These are phyloP conservation scores for Irineochytrium annulatum DNA, from an alignment of 192 early-diverging fungal genomes.

Conservation along the genomic window DNA sequence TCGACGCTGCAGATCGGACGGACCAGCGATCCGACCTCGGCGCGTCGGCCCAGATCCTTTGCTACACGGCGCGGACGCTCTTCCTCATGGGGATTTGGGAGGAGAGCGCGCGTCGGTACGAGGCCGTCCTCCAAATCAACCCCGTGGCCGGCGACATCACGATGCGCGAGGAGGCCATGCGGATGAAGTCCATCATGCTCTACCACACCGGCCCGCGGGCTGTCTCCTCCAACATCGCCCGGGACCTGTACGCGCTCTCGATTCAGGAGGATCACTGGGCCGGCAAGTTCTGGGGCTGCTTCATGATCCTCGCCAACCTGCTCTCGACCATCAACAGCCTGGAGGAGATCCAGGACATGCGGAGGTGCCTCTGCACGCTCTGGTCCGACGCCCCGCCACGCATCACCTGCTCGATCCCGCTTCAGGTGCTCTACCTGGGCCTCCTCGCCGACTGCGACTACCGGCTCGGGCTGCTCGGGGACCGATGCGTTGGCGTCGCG, in stretches of 20 bases:
- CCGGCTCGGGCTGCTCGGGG: not conserved
- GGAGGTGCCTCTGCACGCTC: not conserved
- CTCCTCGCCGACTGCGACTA: slow-evolving; percentile 13
- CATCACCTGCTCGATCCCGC: not conserved
- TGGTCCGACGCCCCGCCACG: slow-evolving; percentile 6
- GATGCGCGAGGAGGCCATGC: slow-evolving; percentile 22
- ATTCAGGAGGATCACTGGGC: slow-evolving; percentile 30
- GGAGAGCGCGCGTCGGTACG: slow-evolving; percentile 18
- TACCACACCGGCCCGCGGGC: slow-evolving; percentile 10
- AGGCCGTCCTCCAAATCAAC: slow-evolving; percentile 22
- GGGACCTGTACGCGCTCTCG: slow-evolving; percentile 24
- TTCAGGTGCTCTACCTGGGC: not conserved
- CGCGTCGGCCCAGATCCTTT: slow-evolving; percentile 21
- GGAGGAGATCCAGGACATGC: slow-evolving; percentile 21
- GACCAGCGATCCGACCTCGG: slow-evolving; percentile 27
- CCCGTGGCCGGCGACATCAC: slow-evolving; percentile 29
- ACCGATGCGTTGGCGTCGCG: not conserved
- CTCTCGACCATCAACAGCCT: slow-evolving; percentile 2
- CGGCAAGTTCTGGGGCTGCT: slow-evolving; percentile 39
- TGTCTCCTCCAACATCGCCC: slow-evolving; percentile 14
- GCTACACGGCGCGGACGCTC: slow-evolving; percentile 16
- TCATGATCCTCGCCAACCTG: slow-evolving; percentile 25
- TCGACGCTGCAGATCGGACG: slow-evolving; percentile 32
- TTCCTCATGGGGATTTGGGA: slow-evolving; percentile 43
- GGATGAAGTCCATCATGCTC: slow-evolving; percentile 28